These are phyloP conservation scores for Cucurbita ficifolia DNA, from an alignment of 306 rosid species.

Conservation along the genomic window DNA sequence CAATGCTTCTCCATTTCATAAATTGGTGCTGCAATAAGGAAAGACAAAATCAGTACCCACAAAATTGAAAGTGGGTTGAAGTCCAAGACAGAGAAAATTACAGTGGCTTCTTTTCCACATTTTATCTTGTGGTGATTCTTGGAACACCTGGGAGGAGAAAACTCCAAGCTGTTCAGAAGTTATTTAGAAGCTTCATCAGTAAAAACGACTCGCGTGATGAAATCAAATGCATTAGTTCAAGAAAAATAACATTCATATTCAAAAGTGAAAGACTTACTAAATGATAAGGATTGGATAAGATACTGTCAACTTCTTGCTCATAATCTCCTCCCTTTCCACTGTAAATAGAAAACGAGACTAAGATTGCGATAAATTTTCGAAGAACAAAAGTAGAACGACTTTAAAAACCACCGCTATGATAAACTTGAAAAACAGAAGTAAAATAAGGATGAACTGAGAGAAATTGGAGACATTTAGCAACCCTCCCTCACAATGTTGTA, in stretches of 20 bases:
- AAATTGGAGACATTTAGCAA: neutral
- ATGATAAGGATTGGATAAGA: conserved; percentile 90
- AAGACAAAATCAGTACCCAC: conserved; percentile 8
- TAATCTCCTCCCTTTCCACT: conserved; percentile 83
- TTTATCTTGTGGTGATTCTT: conserved; percentile 77
- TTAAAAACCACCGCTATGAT: neutral
- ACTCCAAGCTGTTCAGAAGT: conserved; percentile 79
- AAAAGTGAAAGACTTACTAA: conserved; percentile 35
- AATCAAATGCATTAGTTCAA: neutral
- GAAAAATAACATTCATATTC: neutral
- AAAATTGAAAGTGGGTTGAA: neutral
- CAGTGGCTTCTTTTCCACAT: conserved; percentile 79
- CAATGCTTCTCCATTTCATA: conserved; percentile 92
- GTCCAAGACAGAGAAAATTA: conserved; percentile 26
- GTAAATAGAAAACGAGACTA: conserved; percentile 16
- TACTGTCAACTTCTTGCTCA: conserved; percentile 69
- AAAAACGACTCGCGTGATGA: neutral
- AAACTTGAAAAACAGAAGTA: neutral
- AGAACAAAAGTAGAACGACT: neutral
- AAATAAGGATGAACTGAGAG: neutral
- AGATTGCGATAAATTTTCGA: neutral
- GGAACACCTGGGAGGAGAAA: conserved; percentile 98
- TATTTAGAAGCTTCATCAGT: conserved; percentile 8
- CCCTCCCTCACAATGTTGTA: neutral
- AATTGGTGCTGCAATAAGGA: conserved; percentile 48